A percentile compares a stretch with the other conserved stretches of the same genome.
Conservation (phyloP, 179 eudicot species). For the Gypsophila paniculata region DNA sequence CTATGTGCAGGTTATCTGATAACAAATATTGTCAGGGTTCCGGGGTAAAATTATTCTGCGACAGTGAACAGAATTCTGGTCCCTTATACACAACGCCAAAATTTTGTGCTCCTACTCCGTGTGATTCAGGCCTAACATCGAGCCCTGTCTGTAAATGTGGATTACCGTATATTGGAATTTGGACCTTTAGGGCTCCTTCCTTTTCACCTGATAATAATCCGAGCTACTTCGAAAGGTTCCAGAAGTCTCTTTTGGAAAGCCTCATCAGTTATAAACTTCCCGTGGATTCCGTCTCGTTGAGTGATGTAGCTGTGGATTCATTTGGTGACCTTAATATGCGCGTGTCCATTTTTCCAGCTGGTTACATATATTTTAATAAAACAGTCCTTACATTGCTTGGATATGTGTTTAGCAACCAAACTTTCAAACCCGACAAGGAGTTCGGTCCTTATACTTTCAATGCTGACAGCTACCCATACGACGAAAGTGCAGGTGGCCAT, state of each 20-base stretch:
- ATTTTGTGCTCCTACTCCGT: slow-evolving; percentile 33
- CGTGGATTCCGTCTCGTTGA: slow-evolving; percentile 52
- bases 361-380: slow-evolving; percentile 44
- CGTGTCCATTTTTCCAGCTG: slow-evolving; percentile 49
- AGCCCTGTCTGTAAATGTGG: slow-evolving; percentile 53
- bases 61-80: slow-evolving; percentile 8
- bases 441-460: slow-evolving; percentile 60
- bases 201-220: slow-evolving; percentile 41
- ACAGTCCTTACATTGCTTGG: slow-evolving; percentile 44
- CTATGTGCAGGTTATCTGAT: slow-evolving; percentile 34
- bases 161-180: slow-evolving; percentile 52
- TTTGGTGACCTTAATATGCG: slow-evolving; percentile 35
- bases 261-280: slow-evolving; percentile 39
- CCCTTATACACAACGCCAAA: slow-evolving; percentile 22
- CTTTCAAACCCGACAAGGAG: slow-evolving; percentile 27
- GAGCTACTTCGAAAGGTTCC: slow-evolving; percentile 29
- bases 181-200: slow-evolving; percentile 45
- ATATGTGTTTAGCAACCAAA: slow-evolving; percentile 52
- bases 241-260: slow-evolving; percentile 27
- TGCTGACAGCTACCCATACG: slow-evolving; percentile 27
- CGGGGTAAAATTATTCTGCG: slow-evolving; percentile 20
- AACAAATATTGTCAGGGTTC: slow-evolving; percentile 38
- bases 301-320: slow-evolving; percentile 30
- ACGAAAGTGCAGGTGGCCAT: slow-evolving; percentile 13
- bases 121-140: slow-evolving; percentile 33